These are phyloP conservation scores for Drechslerella stenobrocha DNA, from an alignment of 2,329 filamentous ascomycete genomes.

Conservation along the genomic window DNA sequence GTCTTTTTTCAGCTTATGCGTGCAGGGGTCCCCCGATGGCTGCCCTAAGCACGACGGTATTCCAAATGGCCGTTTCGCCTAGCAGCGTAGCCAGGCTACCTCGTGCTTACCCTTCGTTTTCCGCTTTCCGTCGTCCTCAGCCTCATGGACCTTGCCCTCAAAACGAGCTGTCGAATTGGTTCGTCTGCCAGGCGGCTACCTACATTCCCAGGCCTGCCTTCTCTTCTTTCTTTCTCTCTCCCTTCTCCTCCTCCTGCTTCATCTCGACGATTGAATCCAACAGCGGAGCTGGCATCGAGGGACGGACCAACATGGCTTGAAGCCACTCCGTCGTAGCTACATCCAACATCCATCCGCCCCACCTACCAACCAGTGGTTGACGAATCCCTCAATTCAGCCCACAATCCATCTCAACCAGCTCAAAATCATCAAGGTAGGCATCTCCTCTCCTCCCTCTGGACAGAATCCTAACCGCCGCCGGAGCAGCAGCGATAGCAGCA, in stretches of 20 bases:
- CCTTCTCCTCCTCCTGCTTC: conserved; percentile 3
- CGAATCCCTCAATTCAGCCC: conserved; percentile 12
- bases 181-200: background rate
- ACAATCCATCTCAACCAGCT: conserved; percentile 11
- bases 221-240: conserved; percentile 6
- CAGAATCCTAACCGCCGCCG: background rate
- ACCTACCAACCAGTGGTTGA: too few species aligned
- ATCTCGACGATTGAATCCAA: background rate
- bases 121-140: conserved; percentile 9
- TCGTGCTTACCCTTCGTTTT: background rate
- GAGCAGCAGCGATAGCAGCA: too few species aligned
- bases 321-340: background rate
- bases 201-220: conserved; percentile 4
- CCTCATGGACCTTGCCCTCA: background rate
- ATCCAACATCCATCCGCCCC: conserved; percentile 6
- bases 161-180: too few species aligned
- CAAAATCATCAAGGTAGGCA: too few species aligned
- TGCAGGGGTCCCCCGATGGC: conserved; percentile 10
- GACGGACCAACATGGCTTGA: conserved; percentile 16
- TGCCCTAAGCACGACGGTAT: conserved; percentile 9
- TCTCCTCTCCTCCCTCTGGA: background rate
- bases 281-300: background rate
- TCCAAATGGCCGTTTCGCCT: conserved; percentile 26
- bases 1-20: conserved; percentile 21
- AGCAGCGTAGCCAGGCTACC: conserved; percentile 1